Conservation (phyloP, 1,284 basidiomycete species). For the Chalciporus piperatoides region DNA sequence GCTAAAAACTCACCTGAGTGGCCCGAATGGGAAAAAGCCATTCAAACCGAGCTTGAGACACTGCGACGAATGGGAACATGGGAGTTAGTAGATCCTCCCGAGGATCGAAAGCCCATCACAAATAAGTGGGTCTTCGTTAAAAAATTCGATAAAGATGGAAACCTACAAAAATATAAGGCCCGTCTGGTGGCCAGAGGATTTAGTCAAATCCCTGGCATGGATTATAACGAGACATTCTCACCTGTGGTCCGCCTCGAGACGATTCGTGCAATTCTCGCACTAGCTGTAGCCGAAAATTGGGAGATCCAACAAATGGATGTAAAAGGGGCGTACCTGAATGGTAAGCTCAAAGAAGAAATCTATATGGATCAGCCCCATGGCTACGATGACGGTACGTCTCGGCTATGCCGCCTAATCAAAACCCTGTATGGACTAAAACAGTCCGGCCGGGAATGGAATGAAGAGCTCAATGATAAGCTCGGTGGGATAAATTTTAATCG, state of each 20-base stretch:
- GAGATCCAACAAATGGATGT: constrained; percentile 5
- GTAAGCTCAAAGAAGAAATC: constrained; percentile 2
- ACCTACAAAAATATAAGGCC: constrained; percentile 8
- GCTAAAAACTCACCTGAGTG: constrained; percentile 1
- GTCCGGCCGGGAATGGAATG: constrained; percentile 20
- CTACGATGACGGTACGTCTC: not conserved
- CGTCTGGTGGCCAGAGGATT: constrained; percentile 8
- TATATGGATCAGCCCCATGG: constrained; percentile 7
- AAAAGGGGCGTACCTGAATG: not conserved
- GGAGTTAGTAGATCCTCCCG: constrained; percentile 1
- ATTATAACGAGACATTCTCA: constrained; percentile 1
- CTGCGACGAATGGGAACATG: constrained; percentile 2
- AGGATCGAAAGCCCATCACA: not conserved
- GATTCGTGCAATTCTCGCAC: not conserved
- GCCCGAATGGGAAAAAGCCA: constrained; percentile 9
- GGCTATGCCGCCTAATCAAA: not conserved
- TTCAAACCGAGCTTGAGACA: constrained; percentile 1
- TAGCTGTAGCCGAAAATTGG: not conserved
- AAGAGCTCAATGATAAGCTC: constrained; percentile 1
- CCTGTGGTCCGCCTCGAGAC: constrained; percentile 1
- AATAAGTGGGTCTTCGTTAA: constrained; percentile 7
- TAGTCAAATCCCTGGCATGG: constrained; percentile 1
- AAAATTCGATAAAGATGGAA: constrained; percentile 1
- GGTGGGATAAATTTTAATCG: too few relatives aligned
- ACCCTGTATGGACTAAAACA: constrained; percentile 1